Conservation (phyloP, 140 eudicot genomes). For the Bidens hawaiensis region DNA sequence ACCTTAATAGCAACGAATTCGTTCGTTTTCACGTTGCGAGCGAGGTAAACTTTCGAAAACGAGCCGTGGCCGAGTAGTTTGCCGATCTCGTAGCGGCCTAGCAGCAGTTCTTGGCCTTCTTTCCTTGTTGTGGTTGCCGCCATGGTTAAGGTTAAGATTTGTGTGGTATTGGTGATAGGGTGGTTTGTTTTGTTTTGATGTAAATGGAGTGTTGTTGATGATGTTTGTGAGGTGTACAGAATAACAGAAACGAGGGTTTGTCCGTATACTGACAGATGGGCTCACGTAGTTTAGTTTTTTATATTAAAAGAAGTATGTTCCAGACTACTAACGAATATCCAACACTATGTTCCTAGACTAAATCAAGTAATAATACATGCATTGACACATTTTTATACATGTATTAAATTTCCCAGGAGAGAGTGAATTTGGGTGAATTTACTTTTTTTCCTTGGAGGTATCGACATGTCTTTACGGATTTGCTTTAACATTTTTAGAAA, state of each 20-base stretch:
- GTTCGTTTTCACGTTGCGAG: conserved; percentile 21
- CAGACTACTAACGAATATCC: neutral
- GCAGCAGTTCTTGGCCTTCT: conserved; percentile 25
- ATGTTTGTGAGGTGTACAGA: conserved; percentile 25
- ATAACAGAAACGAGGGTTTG: conserved; percentile 1
- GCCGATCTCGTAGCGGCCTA: conserved; percentile 35
- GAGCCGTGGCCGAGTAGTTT: conserved; percentile 35
- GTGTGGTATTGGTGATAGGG: neutral
- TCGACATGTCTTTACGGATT: no score
- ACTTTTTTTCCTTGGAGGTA: no score
- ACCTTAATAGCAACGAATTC: conserved; percentile 38
- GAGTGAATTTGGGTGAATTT: no score
- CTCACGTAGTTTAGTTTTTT: neutral
- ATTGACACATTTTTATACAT: no score
- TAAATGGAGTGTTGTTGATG: conserved; percentile 23
- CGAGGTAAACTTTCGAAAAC: conserved; percentile 36
- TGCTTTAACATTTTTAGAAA: no score
- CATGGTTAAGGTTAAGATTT: conserved; percentile 7
- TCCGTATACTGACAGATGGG: neutral
- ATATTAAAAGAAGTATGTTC: neutral
- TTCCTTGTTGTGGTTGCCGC: conserved; percentile 26
- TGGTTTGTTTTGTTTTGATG: conserved; percentile 1
- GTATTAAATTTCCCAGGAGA: no score
- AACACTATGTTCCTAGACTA: conserved; percentile 1
- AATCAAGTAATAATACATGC: neutral